Conservation (phyloP, 2,329 filamentous ascomycete species). For the Colletotrichum ledebouriae region DNA sequence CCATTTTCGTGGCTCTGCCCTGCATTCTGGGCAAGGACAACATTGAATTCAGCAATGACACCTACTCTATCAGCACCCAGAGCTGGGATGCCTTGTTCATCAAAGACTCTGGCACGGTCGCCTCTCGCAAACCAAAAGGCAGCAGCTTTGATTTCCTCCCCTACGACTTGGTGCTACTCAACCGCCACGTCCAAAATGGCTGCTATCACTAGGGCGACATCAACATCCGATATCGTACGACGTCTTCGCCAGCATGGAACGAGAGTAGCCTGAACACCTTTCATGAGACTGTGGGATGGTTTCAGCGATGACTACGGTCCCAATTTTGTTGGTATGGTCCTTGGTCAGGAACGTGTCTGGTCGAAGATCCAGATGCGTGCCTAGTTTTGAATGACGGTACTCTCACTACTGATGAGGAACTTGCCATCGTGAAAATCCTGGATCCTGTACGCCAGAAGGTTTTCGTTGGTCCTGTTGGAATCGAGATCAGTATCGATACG, state of each 20-base stretch:
- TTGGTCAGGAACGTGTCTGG: conserved; percentile 65
- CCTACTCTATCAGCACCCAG: neutral
- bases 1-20: no score
- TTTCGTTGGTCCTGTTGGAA: conserved; percentile 61
- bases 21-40: no score
- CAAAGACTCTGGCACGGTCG: no score
- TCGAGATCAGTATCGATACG: conserved; percentile 54
- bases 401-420: conserved; percentile 47
- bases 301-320: conserved; percentile 70
- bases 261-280: conserved; percentile 60
- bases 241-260: no score
- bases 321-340: conserved; percentile 59
- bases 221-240: no score
- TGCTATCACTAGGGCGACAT: no score
- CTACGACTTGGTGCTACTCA: no score
- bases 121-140: no score
- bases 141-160: no score
- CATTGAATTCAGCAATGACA: no score
- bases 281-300: conserved; percentile 70
- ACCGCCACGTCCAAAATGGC: no score
- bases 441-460: conserved; percentile 61
- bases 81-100: conserved; percentile 48
- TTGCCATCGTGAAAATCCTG: conserved; percentile 54
- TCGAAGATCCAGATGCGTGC: conserved; percentile 58
- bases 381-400: conserved; percentile 62